A percentile compares a stretch with the other conserved stretches of the same genome.
Conservation (phyloP, 257 asterid species). For the Cruciata laevipes region DNA sequence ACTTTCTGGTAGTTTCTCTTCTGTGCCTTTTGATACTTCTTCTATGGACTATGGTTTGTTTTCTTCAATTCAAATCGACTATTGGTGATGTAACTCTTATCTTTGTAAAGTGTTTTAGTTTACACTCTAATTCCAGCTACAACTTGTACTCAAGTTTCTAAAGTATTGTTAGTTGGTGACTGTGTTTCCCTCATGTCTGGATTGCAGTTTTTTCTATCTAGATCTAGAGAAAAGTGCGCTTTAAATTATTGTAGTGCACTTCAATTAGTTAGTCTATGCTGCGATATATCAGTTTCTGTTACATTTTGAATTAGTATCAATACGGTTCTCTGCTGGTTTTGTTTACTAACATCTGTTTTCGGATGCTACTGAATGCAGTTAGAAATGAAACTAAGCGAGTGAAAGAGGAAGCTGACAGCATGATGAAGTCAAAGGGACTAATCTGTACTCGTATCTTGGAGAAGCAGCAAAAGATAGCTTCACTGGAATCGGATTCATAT, state of each 20-base stretch:
- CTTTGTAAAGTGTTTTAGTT: background rate
- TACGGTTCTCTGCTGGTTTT: background rate
- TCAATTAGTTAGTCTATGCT: background rate
- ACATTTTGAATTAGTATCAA: background rate
- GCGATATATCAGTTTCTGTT: background rate
- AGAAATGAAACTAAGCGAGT: conserved; percentile 44
- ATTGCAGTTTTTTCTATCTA: background rate
- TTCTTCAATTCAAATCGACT: too few species aligned
- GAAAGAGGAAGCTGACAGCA: conserved; percentile 45
- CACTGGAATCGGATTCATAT: conserved; percentile 49
- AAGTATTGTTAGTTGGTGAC: too few species aligned
- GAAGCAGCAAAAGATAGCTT: conserved; percentile 49
- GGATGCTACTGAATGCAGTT: conserved; percentile 38
- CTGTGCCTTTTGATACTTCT: too few species aligned
- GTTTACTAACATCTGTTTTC: background rate
- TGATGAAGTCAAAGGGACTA: conserved; percentile 45
- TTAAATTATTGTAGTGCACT: background rate
- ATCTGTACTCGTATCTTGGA: conserved; percentile 54
- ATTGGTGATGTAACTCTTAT: too few species aligned
- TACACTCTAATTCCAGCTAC: background rate
- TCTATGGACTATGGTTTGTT: too few species aligned
- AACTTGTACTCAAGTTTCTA: background rate
- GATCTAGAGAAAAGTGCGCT: background rate
- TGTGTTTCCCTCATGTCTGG: background rate
- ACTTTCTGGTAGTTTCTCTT: too few species aligned